Percentiles rank a stretch among this genome's conserved stretches.
phyloP scores from a whole-genome alignment of 768 basidiomycete species.

The Boletus tylopilopsis region DNA sequence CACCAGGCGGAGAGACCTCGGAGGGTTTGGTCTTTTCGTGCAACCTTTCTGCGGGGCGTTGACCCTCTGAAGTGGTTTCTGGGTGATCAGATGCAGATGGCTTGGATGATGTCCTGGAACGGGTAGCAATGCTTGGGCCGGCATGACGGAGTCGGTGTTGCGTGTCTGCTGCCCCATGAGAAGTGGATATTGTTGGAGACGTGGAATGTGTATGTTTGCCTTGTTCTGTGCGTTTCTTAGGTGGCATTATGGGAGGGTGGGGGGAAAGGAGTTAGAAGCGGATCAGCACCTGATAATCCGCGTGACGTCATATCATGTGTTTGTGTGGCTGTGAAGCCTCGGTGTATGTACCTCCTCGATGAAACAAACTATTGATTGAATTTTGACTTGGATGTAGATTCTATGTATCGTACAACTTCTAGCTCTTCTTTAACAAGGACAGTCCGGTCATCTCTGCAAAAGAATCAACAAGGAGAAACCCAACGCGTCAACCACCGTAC shows the following conservation, averaged over 20 bases:
- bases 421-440: conserved; percentile 28
- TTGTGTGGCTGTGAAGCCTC: not conserved
- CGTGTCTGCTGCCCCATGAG: conserved; percentile 2
- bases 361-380: too few relatives aligned
- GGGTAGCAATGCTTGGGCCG: conserved; percentile 15
- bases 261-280: not conserved
- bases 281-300: not conserved
- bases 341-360: too few relatives aligned
- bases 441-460: conserved; percentile 28
- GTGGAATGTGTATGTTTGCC: conserved; percentile 3
- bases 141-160: conserved; percentile 17
- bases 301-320: conserved; percentile 19
- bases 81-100: not conserved
- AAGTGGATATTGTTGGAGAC: conserved; percentile 10
- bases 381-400: not conserved
- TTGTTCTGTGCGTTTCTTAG: conserved; percentile 15
- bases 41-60: not conserved
- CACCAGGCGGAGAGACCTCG: conserved; percentile 1
- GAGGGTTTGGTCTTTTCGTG: not conserved
- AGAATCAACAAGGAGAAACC: not conserved
- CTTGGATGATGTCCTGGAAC: conserved; percentile 2
- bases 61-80: not conserved
- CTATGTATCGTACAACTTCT: conserved; percentile 13
- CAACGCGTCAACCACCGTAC: conserved; percentile 6
- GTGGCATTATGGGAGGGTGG: conserved; percentile 7